These are phyloP conservation scores for Xylaria sp. DNA, from an alignment of 2,329 filamentous ascomycete genomes.

Conservation along the genomic window DNA sequence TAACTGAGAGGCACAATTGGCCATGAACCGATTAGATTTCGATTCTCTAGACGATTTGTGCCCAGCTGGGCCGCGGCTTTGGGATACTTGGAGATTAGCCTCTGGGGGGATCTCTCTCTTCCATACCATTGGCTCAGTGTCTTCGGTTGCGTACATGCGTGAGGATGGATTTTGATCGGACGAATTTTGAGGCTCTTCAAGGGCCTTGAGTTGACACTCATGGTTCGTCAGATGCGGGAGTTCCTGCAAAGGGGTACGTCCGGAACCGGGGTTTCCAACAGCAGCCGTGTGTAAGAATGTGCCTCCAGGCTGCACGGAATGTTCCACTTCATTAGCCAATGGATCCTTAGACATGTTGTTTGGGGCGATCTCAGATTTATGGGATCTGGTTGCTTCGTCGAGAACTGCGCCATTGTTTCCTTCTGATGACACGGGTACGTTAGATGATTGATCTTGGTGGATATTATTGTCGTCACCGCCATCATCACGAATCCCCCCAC, in stretches of 20 bases:
- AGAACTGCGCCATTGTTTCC: not conserved
- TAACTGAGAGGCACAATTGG: constrained; percentile 1
- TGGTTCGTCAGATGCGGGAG: not conserved
- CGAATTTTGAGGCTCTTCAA: not conserved
- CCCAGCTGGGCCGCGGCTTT: not conserved
- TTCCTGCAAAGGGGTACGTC: not conserved
- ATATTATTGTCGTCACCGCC: not conserved
- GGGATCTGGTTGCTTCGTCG: not conserved
- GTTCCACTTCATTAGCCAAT: constrained; percentile 6
- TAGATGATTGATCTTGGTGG: not conserved
- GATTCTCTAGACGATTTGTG: not conserved
- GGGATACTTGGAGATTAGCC: not conserved
- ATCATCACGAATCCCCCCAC: not conserved
- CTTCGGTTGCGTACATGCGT: not conserved
- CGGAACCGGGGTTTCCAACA: not conserved
- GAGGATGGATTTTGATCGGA: not conserved
- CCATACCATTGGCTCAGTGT: not conserved
- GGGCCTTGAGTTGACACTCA: not conserved
- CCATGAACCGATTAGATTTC: not conserved
- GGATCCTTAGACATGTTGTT: not conserved
- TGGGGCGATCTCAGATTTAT: not conserved
- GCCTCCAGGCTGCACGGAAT: not conserved
- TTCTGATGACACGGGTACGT: not conserved
- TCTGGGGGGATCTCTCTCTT: not conserved
- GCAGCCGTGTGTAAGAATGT: not conserved